Evolutionary conservation across 768 basidiomycete species (phyloP).

Genomic region (Sporobolomyces pararoseus): DNA sequence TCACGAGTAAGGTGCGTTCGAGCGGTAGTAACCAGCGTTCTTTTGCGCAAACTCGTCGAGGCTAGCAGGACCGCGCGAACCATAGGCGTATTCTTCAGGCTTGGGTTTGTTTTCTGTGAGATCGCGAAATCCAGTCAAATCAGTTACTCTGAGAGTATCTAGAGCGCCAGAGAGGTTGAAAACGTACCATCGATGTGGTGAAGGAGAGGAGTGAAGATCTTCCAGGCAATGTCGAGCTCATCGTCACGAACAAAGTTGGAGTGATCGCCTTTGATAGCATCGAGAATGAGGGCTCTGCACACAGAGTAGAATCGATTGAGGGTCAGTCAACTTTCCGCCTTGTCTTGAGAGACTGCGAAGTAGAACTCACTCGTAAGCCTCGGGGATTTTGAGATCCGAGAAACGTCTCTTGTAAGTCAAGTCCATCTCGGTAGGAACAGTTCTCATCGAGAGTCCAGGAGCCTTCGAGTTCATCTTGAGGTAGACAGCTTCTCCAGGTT

Average conservation of each 20-base stretch:
- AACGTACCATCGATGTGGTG: constrained; percentile 38
- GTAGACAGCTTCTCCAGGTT: constrained; percentile 93
- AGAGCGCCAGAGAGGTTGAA: not conserved
- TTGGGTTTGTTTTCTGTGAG: constrained; percentile 59
- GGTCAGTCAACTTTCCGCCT: no score
- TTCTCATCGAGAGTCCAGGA: constrained; percentile 82
- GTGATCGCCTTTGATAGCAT: constrained; percentile 95
- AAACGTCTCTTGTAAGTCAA: constrained; percentile 96
- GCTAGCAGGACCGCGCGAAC: constrained; percentile 86
- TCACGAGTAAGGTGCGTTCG: constrained; percentile 35
- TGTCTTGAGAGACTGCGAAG: no score
- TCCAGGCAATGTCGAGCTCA: constrained; percentile 96
- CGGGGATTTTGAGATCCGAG: constrained; percentile 83
- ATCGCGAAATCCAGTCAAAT: not conserved
- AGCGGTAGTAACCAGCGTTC: constrained; percentile 54
- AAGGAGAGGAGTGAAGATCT: constrained; percentile 74
- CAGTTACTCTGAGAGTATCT: not conserved
- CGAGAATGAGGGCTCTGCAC: constrained; percentile 76
- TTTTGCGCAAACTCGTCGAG: constrained; percentile 69
- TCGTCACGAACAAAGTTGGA: constrained; percentile 98
- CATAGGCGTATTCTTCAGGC: constrained; percentile 80
- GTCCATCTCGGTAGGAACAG: constrained; percentile 96
- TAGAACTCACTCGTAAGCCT: constrained; percentile 71
- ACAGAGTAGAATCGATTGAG: no score
- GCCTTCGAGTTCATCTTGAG: constrained; percentile 94